These are phyloP conservation scores for Sporothrix dimorphospora DNA, from an alignment of 2,329 filamentous ascomycete genomes.

Conservation along the genomic window DNA sequence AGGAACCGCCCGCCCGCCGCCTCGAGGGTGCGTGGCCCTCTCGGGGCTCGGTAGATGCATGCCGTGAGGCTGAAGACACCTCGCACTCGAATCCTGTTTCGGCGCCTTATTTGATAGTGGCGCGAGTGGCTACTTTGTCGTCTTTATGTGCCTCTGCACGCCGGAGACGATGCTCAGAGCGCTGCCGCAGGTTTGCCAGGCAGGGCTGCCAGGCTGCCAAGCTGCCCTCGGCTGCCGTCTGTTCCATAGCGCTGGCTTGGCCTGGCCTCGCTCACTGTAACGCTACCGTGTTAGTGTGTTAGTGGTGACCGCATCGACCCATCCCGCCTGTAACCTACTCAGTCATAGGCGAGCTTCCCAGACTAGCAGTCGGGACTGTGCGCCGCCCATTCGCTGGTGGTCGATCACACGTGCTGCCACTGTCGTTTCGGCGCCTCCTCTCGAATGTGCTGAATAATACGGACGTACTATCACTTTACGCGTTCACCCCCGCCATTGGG, in stretches of 20 bases:
- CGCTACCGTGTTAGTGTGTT: conserved; percentile 4
- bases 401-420: neutral
- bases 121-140: neutral
- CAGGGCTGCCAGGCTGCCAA: too few species aligned
- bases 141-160: neutral
- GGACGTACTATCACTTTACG: conserved; percentile 18
- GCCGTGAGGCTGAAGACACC: conserved; percentile 10
- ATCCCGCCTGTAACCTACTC: conserved; percentile 17
- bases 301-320: conserved; percentile 13
- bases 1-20: neutral
- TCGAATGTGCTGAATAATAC: neutral
- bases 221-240: neutral
- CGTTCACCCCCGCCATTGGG: neutral
- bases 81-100: neutral
- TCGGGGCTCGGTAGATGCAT: conserved; percentile 7
- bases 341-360: conserved; percentile 1
- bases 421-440: neutral
- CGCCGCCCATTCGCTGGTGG: neutral
- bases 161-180: neutral
- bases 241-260: neutral
- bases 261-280: neutral
- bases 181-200: too few species aligned
- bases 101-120: neutral
- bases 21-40: neutral
- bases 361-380: neutral